These are phyloP conservation scores for Steccherinum ochraceum DNA, from an alignment of 768 basidiomycete genomes.

Conservation along the genomic window DNA sequence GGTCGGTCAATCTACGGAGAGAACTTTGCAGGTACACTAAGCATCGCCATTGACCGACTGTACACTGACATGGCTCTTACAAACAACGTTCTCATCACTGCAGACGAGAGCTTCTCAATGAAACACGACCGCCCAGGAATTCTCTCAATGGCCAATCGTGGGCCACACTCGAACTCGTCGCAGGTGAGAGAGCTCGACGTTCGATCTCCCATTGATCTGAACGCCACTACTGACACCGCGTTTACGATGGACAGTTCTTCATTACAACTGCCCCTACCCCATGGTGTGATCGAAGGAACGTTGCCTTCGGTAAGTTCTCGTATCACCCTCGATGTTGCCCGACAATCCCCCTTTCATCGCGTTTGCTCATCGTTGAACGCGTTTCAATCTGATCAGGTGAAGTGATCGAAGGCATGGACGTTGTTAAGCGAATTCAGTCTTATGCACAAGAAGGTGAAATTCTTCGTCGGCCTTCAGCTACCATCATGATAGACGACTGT, in stretches of 20 bases:
- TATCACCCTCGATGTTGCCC: neutral
- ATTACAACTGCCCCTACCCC: conserved; percentile 30
- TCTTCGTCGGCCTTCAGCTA: conserved; percentile 21
- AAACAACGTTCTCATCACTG: neutral
- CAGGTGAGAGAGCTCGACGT: conserved; percentile 24
- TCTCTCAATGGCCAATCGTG: conserved; percentile 47
- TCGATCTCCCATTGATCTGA: neutral
- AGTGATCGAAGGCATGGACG: conserved; percentile 33
- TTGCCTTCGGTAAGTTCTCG: conserved; percentile 30
- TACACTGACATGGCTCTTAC: too few species aligned
- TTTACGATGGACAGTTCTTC: conserved; percentile 26
- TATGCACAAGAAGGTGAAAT: conserved; percentile 22
- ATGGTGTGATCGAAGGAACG: conserved; percentile 37
- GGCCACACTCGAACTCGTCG: conserved; percentile 44
- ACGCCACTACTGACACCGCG: neutral
- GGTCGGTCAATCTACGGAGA: conserved; percentile 33
- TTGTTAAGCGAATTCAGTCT: conserved; percentile 29
- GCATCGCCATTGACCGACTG: neutral
- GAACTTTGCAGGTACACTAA: conserved; percentile 27
- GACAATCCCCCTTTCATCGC: conserved; percentile 1
- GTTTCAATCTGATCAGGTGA: too few species aligned
- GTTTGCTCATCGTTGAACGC: too few species aligned
- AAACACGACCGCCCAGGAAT: conserved; percentile 32
- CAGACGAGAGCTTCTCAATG: conserved; percentile 34
- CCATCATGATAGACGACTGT: conserved; percentile 19